These are phyloP conservation scores for Cryptococcus floricola DNA, from an alignment of 1,284 basidiomycete species.

Conservation along the genomic window DNA sequence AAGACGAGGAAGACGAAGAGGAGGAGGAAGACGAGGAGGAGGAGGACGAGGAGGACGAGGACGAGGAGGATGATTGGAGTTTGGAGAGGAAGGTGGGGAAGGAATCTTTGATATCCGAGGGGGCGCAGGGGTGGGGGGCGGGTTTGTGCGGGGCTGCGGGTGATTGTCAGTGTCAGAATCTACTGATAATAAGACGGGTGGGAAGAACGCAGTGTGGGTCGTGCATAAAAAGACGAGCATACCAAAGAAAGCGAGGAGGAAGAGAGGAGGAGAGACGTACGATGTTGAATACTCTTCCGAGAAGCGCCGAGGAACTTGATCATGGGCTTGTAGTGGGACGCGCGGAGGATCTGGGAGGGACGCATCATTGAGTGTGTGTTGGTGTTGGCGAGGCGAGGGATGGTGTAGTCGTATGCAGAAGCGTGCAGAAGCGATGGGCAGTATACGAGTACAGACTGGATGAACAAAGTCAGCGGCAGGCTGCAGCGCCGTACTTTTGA, in stretches of 20 bases:
- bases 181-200: too few relatives aligned
- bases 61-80: slow-evolving; percentile 51
- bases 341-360: slow-evolving; percentile 25
- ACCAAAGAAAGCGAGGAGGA: background rate
- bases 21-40: background rate
- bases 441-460: background rate
- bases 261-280: slow-evolving; percentile 50
- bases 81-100: slow-evolving; percentile 62
- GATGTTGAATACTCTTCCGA: slow-evolving; percentile 56
- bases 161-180: too few relatives aligned
- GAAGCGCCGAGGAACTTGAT: slow-evolving; percentile 72
- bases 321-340: slow-evolving; percentile 56
- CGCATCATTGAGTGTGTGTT: too few relatives aligned
- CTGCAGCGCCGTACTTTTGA: too few relatives aligned
- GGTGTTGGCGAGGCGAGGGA: slow-evolving; percentile 2
- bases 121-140: slow-evolving; percentile 71
- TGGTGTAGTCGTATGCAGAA: background rate
- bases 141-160: slow-evolving; percentile 59
- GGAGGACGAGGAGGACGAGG: too few relatives aligned
- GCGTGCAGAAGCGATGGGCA: background rate
- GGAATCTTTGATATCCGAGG: slow-evolving; percentile 61
- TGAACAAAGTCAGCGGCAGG: too few relatives aligned
- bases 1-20: background rate
- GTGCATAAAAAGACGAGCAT: too few relatives aligned
- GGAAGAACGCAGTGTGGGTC: too few relatives aligned